Percentiles rank a stretch among this genome's conserved stretches.
Evolutionary conservation across 108 stramenopile species (phyloP).

Genomic region (Mediolabrus comicus): DNA sequence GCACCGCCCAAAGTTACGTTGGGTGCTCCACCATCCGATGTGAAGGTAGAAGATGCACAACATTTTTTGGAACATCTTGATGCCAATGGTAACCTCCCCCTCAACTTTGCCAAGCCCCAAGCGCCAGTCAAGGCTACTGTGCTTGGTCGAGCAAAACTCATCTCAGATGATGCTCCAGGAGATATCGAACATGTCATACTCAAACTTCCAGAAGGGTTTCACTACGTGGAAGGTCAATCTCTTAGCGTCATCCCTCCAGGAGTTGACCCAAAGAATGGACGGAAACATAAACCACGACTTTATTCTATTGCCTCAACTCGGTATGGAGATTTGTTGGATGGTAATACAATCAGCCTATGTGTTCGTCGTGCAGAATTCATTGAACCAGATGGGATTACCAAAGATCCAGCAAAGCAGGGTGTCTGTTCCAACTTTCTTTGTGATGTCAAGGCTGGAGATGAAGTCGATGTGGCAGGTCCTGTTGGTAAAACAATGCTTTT

Average conservation of each 20-base stretch:
- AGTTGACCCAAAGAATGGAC: conserved; percentile 43
- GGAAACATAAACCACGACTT: conserved; percentile 73
- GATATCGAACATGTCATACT: conserved; percentile 84
- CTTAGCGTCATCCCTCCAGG: conserved; percentile 85
- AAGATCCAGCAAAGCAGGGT: conserved; percentile 70
- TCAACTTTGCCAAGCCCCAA: conserved; percentile 71
- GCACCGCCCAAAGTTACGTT: conserved; percentile 26
- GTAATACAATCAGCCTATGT: conserved; percentile 77
- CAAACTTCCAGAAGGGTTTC: conserved; percentile 70
- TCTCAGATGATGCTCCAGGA: conserved; percentile 76
- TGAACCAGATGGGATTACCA: conserved; percentile 62
- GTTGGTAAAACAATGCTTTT: conserved; percentile 90
- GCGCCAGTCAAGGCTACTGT: conserved; percentile 70
- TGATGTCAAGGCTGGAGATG: conserved; percentile 54
- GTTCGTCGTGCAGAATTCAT: conserved; percentile 83
- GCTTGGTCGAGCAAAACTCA: conserved; percentile 63
- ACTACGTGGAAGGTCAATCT: conserved; percentile 88
- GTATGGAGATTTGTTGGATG: conserved; percentile 82
- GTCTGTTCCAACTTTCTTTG: conserved; percentile 84
- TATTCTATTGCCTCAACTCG: conserved; percentile 88
- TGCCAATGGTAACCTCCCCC: conserved; percentile 48
- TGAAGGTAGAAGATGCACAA: conserved; percentile 49
- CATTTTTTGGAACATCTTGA: conserved; percentile 84
- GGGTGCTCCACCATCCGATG: conserved; percentile 26
- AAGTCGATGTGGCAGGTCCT: conserved; percentile 75